Percentiles rank a stretch among this genome's conserved stretches.
Evolutionary conservation across 176 grass and related monocot genomes (phyloP).

Genomic region (Oryza australiensis): DNA sequence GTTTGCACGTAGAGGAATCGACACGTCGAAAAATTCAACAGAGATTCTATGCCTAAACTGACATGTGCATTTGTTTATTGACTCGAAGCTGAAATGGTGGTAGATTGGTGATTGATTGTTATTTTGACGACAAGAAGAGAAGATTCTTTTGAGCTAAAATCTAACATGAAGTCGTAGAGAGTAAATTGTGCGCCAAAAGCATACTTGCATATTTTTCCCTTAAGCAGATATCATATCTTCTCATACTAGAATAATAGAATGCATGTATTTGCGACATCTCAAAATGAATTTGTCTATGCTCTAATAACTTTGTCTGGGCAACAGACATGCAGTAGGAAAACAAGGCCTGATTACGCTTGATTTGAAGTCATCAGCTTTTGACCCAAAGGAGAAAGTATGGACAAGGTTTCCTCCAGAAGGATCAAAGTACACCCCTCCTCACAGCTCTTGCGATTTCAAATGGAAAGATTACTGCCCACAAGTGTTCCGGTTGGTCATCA

Average conservation of each 20-base stretch:
- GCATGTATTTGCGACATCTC: background rate
- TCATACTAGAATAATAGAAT: constrained; percentile 16
- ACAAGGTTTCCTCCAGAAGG: constrained; percentile 91
- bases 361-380: constrained; percentile 91
- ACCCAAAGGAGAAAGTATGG: constrained; percentile 90
- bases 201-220: background rate
- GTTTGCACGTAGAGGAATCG: constrained; percentile 8
- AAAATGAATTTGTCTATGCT: background rate
- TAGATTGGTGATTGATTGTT: background rate
- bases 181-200: too few species aligned
- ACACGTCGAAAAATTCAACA: background rate
- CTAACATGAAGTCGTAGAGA: background rate
- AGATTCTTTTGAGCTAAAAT: constrained; percentile 1
- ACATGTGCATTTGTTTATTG: background rate
- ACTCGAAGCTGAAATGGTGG: background rate
- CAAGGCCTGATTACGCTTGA: constrained; percentile 72
- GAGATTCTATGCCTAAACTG: background rate
- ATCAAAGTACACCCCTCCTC: constrained; percentile 93
- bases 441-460: constrained; percentile 92
- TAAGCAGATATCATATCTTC: background rate
- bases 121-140: background rate
- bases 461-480: constrained; percentile 98
- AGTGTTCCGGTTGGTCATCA: constrained; percentile 78
- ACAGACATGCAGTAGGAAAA: constrained; percentile 88
- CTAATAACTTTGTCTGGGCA: constrained; percentile 3